phyloP scores from a whole-genome alignment of 768 basidiomycete genomes.

The Pisolithus tinctorius region DNA sequence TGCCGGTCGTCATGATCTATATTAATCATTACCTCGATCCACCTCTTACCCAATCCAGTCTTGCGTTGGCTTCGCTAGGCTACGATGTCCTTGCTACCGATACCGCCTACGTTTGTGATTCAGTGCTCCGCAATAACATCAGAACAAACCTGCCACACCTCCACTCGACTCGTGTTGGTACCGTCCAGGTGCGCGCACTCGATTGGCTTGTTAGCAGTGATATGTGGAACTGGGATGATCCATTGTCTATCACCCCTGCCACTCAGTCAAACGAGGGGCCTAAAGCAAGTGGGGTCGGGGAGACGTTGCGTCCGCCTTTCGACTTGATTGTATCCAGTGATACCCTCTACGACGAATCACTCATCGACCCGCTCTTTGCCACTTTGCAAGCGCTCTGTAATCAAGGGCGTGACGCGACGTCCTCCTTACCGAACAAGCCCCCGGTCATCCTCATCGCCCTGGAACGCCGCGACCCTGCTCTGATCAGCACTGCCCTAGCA shows the following conservation, averaged over 20 bases:
- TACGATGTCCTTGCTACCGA: constrained; percentile 79
- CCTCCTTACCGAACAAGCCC: not conserved
- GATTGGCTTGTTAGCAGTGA: constrained; percentile 61
- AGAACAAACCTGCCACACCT: constrained; percentile 33
- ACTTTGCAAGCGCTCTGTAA: constrained; percentile 48
- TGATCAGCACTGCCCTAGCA: constrained; percentile 53
- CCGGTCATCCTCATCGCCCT: constrained; percentile 43
- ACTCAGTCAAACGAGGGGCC: constrained; percentile 13
- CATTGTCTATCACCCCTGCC: constrained; percentile 29
- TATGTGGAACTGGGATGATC: constrained; percentile 47
- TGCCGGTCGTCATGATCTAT: not conserved
- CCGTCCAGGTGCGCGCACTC: constrained; percentile 54
- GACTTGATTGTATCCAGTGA: constrained; percentile 80
- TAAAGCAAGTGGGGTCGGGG: constrained; percentile 4
- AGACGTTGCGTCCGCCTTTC: constrained; percentile 46
- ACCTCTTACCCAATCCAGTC: constrained; percentile 29
- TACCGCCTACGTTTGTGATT: constrained; percentile 50
- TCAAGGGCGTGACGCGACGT: not conserved
- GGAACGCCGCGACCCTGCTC: constrained; percentile 67
- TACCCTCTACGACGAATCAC: constrained; percentile 62
- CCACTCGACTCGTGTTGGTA: constrained; percentile 31
- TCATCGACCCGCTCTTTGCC: constrained; percentile 63
- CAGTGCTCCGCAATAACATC: constrained; percentile 62
- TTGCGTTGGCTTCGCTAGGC: constrained; percentile 60
- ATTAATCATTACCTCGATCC: not conserved